phyloP scores from a whole-genome alignment of 2,329 filamentous ascomycete genomes.

The Diaporthe longicolla region DNA sequence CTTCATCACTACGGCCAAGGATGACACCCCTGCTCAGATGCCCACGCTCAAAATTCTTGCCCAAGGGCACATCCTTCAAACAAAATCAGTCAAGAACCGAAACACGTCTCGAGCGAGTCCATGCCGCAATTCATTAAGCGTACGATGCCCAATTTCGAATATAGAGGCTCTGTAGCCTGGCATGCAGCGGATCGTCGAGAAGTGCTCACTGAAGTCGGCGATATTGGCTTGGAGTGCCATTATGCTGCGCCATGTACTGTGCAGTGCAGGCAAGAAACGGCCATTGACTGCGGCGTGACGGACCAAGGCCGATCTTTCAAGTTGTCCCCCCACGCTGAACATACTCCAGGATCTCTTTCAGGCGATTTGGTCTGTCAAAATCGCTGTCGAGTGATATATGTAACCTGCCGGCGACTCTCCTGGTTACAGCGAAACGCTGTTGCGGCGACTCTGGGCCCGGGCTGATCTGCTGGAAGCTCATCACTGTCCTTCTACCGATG shows the following conservation, averaged over 20 bases:
- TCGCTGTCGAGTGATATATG: too few relatives aligned
- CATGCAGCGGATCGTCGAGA: neutral
- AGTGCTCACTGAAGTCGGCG: too few relatives aligned
- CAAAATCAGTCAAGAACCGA: too few relatives aligned
- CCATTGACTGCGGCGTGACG: neutral
- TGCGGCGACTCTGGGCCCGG: too few relatives aligned
- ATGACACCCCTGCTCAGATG: neutral
- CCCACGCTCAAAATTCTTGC: neutral
- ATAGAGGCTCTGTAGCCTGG: neutral
- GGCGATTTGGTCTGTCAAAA: neutral
- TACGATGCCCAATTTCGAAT: neutral
- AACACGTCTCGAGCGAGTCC: neutral
- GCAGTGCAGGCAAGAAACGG: neutral
- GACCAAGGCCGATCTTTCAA: neutral
- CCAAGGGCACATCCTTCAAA: neutral
- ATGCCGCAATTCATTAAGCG: neutral
- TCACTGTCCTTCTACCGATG: too few relatives aligned
- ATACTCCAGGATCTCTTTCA: neutral
- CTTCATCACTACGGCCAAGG: too few relatives aligned
- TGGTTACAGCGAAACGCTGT: rapidly evolving
- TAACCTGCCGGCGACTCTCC: neutral
- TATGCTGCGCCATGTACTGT: neutral
- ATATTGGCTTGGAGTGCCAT: neutral
- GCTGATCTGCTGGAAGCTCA: too few relatives aligned
- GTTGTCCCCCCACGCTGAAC: too few relatives aligned